Base-by-base conservation (phyloP, 441 rosid genomes). In the Daphne laureola region DNA sequence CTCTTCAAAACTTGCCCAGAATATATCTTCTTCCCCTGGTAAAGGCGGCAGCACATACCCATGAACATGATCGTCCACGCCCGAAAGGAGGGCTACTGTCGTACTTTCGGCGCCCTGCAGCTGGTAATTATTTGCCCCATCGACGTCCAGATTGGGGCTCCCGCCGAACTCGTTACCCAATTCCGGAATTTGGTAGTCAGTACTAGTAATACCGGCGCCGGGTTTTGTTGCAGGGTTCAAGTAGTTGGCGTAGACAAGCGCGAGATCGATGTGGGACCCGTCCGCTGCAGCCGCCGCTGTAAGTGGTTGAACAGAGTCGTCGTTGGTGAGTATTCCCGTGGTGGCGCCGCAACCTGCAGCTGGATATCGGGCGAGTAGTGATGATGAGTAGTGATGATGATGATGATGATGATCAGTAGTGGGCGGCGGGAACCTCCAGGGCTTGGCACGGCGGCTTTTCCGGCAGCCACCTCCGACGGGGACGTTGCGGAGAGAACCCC, bases 391-490 rank as follows among this genome's bases (percentile, higher is more conserved):
- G 6, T 21, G 25, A 21, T 21, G 25, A 21, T 21, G 8, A 46
- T 17, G 15, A n/a, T 12, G 12, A 9, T 31, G 51, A 4, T 17
- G 35, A 15, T 50, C 49, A 4, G 49, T 46, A n/a, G n/a, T n/a
- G n/a, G n/a, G n/a, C n/a, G n/a, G n/a, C 0, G 80, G 67, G 14
- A 70, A 35, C 56, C 76, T 70, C 12, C 60, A 57, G 11, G 79
- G 56, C 67, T 71, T 82, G 8, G 71, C 68, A 55, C 88, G 64
- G 43, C 88, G 59, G 68, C 62, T 80, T 45, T 80, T 85, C 61
- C 92, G 58, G 58, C 84, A 78, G 35, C 88, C 92, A 0, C 92
- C 88, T 0, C 92, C 92, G 0, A 82, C 66, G 0, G 93, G 93
- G 12, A 85, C 77, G 35, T 80, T 85, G 53, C 89, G 44, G 9